These are phyloP conservation scores for Gnetum montanum DNA, from an alignment of 75 land plant species.

Conservation along the genomic window DNA sequence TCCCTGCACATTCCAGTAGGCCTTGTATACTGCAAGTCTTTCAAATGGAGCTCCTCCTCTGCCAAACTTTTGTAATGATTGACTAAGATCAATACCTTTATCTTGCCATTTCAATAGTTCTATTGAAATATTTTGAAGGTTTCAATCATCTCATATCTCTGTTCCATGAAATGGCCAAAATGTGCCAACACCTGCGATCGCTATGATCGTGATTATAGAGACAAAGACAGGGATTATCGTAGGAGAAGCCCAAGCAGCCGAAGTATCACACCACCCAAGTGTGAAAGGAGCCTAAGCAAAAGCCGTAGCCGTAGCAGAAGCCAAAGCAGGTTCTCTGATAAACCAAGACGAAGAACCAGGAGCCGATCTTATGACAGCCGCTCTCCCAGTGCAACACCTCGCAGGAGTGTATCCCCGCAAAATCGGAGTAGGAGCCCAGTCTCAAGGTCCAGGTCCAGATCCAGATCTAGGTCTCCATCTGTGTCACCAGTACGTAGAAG, in stretches of 20 bases:
- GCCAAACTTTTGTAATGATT: too few relatives aligned
- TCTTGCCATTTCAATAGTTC: too few relatives aligned
- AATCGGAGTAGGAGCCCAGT: background rate
- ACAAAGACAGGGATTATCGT: slow-evolving; percentile 17
- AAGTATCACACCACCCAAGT: slow-evolving; percentile 14
- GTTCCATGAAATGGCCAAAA: too few relatives aligned
- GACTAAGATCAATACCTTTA: too few relatives aligned
- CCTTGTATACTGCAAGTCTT: too few relatives aligned
- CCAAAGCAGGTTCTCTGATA: slow-evolving; percentile 11
- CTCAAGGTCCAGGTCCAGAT: slow-evolving; percentile 2
- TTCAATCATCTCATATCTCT: too few relatives aligned
- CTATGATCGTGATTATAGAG: slow-evolving; percentile 27
- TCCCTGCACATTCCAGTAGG: too few relatives aligned
- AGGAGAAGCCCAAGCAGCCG: slow-evolving; percentile 16
- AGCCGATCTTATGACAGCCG: slow-evolving; percentile 1
- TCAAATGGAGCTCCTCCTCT: too few relatives aligned
- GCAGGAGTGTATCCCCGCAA: background rate
- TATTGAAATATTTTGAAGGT: too few relatives aligned
- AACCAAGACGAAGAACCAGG: background rate
- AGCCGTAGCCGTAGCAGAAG: slow-evolving; percentile 31
- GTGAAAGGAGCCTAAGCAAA: slow-evolving; percentile 17
- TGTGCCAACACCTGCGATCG: too few relatives aligned
- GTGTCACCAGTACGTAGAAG: background rate
- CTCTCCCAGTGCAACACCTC: slow-evolving; percentile 2
- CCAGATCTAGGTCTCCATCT: too few relatives aligned